A percentile compares a stretch with the other conserved stretches of the same genome.
Evolutionary conservation across 345 rosid genomes (phyloP).

Genomic region (Arabidopsis arenosa): DNA sequence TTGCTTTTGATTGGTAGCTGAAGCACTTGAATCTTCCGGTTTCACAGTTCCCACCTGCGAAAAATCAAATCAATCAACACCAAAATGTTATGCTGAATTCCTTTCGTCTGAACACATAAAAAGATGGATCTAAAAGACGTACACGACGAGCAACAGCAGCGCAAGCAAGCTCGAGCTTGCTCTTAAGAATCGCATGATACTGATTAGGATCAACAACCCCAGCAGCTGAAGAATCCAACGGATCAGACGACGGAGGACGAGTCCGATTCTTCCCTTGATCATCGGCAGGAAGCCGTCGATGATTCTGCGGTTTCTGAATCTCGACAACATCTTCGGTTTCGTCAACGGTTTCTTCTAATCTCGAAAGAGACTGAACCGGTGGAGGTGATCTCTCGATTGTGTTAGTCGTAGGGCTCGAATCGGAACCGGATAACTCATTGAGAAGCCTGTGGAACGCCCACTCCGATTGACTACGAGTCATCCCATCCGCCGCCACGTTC

Average conservation of each 20-base stretch:
- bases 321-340: conserved; percentile 53
- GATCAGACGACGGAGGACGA: conserved; percentile 40
- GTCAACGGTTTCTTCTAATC: conserved; percentile 41
- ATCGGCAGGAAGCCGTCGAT: background rate
- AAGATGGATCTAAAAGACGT: conserved; percentile 24
- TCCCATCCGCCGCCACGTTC: conserved; percentile 42
- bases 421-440: conserved; percentile 50
- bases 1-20: conserved; percentile 50
- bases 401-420: conserved; percentile 41
- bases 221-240: conserved; percentile 36
- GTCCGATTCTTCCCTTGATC: conserved; percentile 30
- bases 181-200: conserved; percentile 67
- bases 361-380: conserved; percentile 47
- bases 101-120: background rate
- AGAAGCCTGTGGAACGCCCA: conserved; percentile 73
- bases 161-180: conserved; percentile 76
- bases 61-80: conserved; percentile 21
- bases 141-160: conserved; percentile 66
- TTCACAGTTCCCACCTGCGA: conserved; percentile 56
- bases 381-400: conserved; percentile 44
- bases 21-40: conserved; percentile 59
- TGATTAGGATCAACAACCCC: conserved; percentile 55
- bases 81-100: background rate
- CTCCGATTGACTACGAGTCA: conserved; percentile 69
- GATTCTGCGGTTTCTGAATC: conserved; percentile 45